phyloP scores from a whole-genome alignment of 306 rosid genomes.

The Fragaria vesca region DNA sequence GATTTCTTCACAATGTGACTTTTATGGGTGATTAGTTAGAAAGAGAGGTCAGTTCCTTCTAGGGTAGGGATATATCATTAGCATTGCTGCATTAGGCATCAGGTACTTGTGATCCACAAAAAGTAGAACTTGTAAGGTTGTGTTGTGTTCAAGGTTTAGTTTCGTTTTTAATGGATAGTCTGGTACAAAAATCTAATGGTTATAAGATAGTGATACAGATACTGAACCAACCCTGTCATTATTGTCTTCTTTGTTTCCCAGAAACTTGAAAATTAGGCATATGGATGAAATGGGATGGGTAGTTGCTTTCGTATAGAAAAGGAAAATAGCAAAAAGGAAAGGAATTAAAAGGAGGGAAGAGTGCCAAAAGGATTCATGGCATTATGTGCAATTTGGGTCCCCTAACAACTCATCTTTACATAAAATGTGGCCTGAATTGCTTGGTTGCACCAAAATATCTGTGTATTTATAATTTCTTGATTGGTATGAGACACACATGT shows the following conservation, averaged over 20 bases:
- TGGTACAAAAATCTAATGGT: background rate
- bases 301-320: constrained; percentile 42
- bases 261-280: constrained; percentile 35
- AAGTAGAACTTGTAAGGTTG: background rate
- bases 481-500: constrained; percentile 21
- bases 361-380: constrained; percentile 42
- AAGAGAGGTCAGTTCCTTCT: background rate
- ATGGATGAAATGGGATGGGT: constrained; percentile 54
- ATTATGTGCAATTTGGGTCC: constrained; percentile 43
- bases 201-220: background rate
- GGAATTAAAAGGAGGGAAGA: constrained; percentile 40
- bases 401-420: constrained; percentile 46
- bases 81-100: constrained; percentile 13
- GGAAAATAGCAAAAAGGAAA: constrained; percentile 34
- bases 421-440: constrained; percentile 48
- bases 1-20: background rate
- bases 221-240: constrained; percentile 19
- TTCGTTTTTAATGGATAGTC: background rate
- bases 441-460: constrained; percentile 52
- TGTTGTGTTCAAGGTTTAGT: background rate
- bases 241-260: constrained; percentile 28
- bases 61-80: constrained; percentile 12
- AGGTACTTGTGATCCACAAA: background rate
- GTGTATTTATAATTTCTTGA: constrained; percentile 3
- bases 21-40: background rate